These are phyloP conservation scores for Endotrypanum monterogeii DNA, from an alignment of 208 protist genomes.

Conservation along the genomic window DNA sequence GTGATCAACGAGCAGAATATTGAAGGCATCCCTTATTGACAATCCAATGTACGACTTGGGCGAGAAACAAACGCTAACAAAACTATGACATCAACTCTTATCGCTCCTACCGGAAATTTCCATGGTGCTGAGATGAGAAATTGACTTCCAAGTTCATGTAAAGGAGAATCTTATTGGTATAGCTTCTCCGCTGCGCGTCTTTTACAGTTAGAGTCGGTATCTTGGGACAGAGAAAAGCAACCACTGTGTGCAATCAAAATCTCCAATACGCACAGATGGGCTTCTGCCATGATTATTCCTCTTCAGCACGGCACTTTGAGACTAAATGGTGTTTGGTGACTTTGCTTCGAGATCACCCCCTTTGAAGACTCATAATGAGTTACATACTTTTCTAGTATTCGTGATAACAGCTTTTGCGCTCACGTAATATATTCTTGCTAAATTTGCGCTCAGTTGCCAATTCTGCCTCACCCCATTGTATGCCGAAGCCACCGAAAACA, in stretches of 20 bases:
- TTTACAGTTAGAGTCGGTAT: background rate
- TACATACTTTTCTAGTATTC: background rate
- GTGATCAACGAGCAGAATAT: conserved; percentile 28
- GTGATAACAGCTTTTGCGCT: background rate
- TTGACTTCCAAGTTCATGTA: background rate
- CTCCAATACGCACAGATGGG: background rate
- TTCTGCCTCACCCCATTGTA: background rate
- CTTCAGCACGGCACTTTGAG: background rate
- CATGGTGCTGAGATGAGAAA: background rate
- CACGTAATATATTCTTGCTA: too few species aligned
- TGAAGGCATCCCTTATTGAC: conserved; percentile 5
- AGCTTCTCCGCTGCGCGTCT: background rate
- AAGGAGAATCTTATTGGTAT: background rate
- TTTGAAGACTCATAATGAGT: background rate
- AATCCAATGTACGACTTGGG: background rate
- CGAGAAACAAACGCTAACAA: background rate
- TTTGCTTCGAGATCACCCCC: background rate
- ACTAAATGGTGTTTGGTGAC: background rate
- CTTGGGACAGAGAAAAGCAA: background rate
- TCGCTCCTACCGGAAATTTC: background rate
- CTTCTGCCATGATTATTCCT: background rate
- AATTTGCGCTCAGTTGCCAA: background rate
- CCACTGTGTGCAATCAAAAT: background rate
- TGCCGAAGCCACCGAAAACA: too few species aligned
- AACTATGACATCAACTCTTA: background rate